phyloP scores from a whole-genome alignment of 495 filamentous ascomycete species.

The Penicillium waksmanii region DNA sequence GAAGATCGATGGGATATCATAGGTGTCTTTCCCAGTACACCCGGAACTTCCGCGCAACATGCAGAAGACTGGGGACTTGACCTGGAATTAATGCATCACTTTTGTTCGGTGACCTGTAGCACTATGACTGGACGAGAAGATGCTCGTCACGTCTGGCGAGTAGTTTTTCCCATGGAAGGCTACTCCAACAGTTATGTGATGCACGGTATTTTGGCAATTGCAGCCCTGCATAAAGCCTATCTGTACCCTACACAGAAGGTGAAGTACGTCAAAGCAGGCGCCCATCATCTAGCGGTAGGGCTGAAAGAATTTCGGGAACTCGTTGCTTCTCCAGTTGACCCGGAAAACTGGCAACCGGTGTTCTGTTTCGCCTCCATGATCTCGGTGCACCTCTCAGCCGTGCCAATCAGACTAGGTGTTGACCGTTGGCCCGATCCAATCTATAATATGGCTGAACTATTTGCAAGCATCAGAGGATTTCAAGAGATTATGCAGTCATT shows the following conservation, averaged over 20 bases:
- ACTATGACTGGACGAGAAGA: conserved; percentile 28
- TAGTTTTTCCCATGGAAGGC: conserved; percentile 37
- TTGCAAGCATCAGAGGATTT: conserved; percentile 24
- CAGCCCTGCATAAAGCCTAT: conserved; percentile 41
- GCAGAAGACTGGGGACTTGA: conserved; percentile 31
- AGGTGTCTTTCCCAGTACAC: conserved; percentile 10
- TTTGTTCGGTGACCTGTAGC: conserved; percentile 32
- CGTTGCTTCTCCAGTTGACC: conserved; percentile 31
- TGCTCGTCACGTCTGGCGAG: conserved; percentile 36
- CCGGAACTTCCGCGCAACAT: conserved; percentile 1
- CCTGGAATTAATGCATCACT: conserved; percentile 43
- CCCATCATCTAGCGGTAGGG: conserved; percentile 29
- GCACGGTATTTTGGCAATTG: conserved; percentile 45
- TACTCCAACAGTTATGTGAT: conserved; percentile 43
- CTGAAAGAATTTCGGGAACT: conserved; percentile 28
- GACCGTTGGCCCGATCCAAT: conserved; percentile 26
- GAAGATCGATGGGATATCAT: conserved; percentile 20
- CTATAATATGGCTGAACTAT: conserved; percentile 23
- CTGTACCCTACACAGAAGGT: conserved; percentile 13
- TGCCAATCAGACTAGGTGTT: conserved; percentile 27
- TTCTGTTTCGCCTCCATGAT: conserved; percentile 46
- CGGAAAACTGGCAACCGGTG: conserved; percentile 41
- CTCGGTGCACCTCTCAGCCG: conserved; percentile 39
- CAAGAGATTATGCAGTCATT: conserved; percentile 29
- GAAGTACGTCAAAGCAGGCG: conserved; percentile 33